Evolutionary conservation across 495 filamentous ascomycete genomes (phyloP).

Genomic region (Penicillium paradoxum): DNA sequence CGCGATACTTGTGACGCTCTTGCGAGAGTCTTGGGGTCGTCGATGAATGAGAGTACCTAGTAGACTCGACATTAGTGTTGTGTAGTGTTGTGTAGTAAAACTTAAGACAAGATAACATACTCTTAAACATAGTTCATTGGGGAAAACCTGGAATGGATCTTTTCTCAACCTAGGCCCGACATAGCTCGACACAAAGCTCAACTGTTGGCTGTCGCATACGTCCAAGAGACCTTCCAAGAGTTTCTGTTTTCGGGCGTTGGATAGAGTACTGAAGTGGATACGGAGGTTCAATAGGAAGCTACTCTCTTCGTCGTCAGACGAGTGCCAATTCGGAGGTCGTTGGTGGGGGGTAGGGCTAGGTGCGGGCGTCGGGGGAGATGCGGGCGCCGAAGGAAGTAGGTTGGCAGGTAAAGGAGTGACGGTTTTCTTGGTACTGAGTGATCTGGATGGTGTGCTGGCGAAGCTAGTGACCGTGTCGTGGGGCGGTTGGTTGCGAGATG

Average conservation of each 20-base stretch:
- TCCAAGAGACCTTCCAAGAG: slow-evolving; percentile 81
- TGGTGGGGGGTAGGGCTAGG: slow-evolving; percentile 63
- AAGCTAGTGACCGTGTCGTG: slow-evolving; percentile 34
- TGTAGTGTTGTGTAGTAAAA: slow-evolving; percentile 1
- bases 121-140: slow-evolving; percentile 85
- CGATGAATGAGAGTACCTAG: slow-evolving; percentile 87
- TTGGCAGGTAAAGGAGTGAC: slow-evolving; percentile 51
- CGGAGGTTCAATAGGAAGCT: slow-evolving; percentile 50
- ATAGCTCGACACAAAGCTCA: slow-evolving; percentile 92
- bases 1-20: slow-evolving; percentile 89
- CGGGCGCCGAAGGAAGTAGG: slow-evolving; percentile 60
- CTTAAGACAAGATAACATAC: slow-evolving; percentile 46
- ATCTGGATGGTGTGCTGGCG: slow-evolving; percentile 40
- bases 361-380: slow-evolving; percentile 64
- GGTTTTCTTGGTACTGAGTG: slow-evolving; percentile 49
- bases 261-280: slow-evolving; percentile 50
- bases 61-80: slow-evolving; percentile 2
- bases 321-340: slow-evolving; percentile 54
- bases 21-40: slow-evolving; percentile 88
- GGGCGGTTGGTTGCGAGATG: slow-evolving; percentile 24
- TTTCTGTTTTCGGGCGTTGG: slow-evolving; percentile 50
- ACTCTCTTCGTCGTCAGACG: slow-evolving; percentile 54
- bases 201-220: slow-evolving; percentile 85
- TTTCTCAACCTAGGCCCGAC: slow-evolving; percentile 90
- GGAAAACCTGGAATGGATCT: slow-evolving; percentile 84